Conservation (phyloP, 768 basidiomycete genomes). For the Lentinula aciculospora region DNA sequence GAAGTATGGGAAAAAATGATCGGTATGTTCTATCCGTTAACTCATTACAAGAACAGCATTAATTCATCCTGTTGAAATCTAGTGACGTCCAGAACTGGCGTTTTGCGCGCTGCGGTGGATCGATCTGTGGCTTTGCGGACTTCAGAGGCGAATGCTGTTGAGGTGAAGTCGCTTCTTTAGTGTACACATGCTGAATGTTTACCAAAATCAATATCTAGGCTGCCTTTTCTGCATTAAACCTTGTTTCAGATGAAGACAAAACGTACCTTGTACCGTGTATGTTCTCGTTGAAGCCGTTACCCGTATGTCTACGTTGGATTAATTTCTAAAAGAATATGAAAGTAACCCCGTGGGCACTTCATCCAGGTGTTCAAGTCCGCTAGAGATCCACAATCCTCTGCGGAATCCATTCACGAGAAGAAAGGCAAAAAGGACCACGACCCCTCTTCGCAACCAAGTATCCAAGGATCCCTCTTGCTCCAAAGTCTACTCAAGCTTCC, state of each 20-base stretch:
- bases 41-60: neutral
- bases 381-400: slow-evolving; percentile 10
- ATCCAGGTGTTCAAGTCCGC: slow-evolving; percentile 22
- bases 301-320: slow-evolving; percentile 30
- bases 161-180: slow-evolving; percentile 35
- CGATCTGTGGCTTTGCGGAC: slow-evolving; percentile 44
- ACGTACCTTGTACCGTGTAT: slow-evolving; percentile 61
- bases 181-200: neutral
- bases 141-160: slow-evolving; percentile 42
- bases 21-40: slow-evolving; percentile 41
- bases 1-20: slow-evolving; percentile 57
- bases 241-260: slow-evolving; percentile 42
- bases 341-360: slow-evolving; percentile 2
- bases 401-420: slow-evolving; percentile 10
- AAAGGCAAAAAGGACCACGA: slow-evolving; percentile 20
- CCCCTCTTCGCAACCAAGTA: slow-evolving; percentile 51
- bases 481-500: slow-evolving; percentile 75
- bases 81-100: slow-evolving; percentile 56
- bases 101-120: slow-evolving; percentile 72
- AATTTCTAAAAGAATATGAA: neutral
- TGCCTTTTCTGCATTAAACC: slow-evolving; percentile 52
- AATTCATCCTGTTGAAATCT: too few relatives aligned
- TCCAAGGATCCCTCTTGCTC: slow-evolving; percentile 81
- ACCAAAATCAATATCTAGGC: slow-evolving; percentile 35
- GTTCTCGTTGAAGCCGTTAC: slow-evolving; percentile 44